Conservation (phyloP, 2,329 filamentous ascomycete species). For the Aspergillus japonicus region DNA sequence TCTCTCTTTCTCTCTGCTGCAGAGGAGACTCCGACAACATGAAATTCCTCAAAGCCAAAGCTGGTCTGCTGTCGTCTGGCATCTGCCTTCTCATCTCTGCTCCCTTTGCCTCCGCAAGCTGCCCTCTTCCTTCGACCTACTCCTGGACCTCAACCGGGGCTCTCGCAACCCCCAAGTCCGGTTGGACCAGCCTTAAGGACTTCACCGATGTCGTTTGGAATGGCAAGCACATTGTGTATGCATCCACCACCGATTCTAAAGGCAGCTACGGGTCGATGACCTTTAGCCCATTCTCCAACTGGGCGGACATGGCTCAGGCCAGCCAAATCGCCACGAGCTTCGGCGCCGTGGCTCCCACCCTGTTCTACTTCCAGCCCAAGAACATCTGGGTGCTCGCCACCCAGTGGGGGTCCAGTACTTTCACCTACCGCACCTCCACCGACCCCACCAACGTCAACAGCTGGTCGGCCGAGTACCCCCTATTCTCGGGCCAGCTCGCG, state of each 20-base stretch:
- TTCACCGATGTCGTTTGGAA: slow-evolving; percentile 59
- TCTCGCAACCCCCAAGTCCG: slow-evolving; percentile 54
- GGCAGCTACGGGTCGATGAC: slow-evolving; percentile 57
- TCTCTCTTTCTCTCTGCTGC: no score
- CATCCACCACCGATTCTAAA: slow-evolving; percentile 47
- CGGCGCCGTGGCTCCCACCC: not conserved
- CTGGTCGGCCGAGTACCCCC: slow-evolving; percentile 55
- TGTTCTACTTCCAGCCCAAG: slow-evolving; percentile 62
- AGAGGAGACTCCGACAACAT: no score
- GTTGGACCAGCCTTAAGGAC: slow-evolving; percentile 62
- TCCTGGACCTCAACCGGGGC: slow-evolving; percentile 55
- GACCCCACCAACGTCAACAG: slow-evolving; percentile 58
- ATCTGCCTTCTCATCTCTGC: not conserved
- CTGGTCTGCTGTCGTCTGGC: not conserved
- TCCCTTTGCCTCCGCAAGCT: slow-evolving; percentile 27
- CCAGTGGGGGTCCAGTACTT: slow-evolving; percentile 61
- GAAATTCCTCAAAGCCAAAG: no score
- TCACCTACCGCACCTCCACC: slow-evolving; percentile 60
- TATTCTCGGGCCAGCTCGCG: slow-evolving; percentile 52
- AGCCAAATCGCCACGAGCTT: no score
- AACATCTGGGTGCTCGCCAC: slow-evolving; percentile 64
- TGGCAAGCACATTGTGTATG: slow-evolving; percentile 62
- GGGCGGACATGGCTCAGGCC: no score
- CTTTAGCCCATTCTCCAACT: slow-evolving; percentile 44
- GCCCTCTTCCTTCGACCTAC: slow-evolving; percentile 57